Evolutionary conservation across 768 basidiomycete species (phyloP).

Genomic region (Clavulina sp.): DNA sequence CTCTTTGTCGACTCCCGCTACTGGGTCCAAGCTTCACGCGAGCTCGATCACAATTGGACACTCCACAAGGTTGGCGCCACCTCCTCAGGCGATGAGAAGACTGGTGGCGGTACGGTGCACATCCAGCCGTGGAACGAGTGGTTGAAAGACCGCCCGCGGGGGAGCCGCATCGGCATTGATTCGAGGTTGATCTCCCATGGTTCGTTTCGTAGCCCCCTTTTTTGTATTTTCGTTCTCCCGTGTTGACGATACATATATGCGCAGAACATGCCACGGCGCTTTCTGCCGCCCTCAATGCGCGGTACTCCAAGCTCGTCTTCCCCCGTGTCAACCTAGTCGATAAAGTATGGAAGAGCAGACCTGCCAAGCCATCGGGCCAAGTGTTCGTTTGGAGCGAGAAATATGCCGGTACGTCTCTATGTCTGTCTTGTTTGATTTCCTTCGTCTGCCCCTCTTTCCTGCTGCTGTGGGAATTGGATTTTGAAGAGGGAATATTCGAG

Average conservation of each 20-base stretch:
- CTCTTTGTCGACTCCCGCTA: slow-evolving; percentile 68
- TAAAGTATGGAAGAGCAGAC: slow-evolving; percentile 47
- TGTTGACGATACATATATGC: not conserved
- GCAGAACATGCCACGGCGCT: slow-evolving; percentile 42
- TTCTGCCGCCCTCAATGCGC: slow-evolving; percentile 33
- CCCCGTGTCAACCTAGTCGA: slow-evolving; percentile 76
- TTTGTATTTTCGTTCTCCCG: not conserved
- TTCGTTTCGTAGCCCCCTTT: not conserved
- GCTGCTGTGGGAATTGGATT: too few relatives aligned
- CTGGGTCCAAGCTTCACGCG: slow-evolving; percentile 57
- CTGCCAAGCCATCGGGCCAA: slow-evolving; percentile 42
- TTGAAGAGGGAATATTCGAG: too few relatives aligned
- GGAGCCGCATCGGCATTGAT: slow-evolving; percentile 54
- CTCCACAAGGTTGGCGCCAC: slow-evolving; percentile 38
- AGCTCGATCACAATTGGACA: slow-evolving; percentile 60
- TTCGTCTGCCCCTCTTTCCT: too few relatives aligned
- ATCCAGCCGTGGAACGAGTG: slow-evolving; percentile 6
- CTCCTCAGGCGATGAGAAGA: slow-evolving; percentile 41
- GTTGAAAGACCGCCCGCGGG: slow-evolving; percentile 7
- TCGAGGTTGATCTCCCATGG: slow-evolving; percentile 60
- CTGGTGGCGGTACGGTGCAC: too few relatives aligned
- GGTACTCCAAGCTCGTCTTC: slow-evolving; percentile 52
- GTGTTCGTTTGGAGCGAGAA: slow-evolving; percentile 53
- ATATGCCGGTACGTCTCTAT: slow-evolving; percentile 43
- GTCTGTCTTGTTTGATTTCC: too few relatives aligned